A percentile compares a stretch with the other conserved stretches of the same genome.
phyloP scores from a whole-genome alignment of 257 asterid species.

The Gentiana straminea region DNA sequence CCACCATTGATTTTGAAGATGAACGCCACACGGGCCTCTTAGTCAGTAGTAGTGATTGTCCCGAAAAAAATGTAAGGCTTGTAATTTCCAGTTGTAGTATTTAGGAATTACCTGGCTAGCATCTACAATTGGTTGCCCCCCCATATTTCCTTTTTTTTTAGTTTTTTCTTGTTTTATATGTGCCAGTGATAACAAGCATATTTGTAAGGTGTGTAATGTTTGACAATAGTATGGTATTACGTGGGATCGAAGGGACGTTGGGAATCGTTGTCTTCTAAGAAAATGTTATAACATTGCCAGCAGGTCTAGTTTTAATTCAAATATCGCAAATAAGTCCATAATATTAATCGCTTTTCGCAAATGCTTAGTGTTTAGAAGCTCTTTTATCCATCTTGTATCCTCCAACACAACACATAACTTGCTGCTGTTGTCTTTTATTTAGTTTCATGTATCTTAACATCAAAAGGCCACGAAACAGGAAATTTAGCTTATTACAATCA shows the following conservation, averaged over 20 bases:
- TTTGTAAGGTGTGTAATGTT: no score
- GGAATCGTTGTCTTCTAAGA: not conserved
- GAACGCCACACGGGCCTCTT: conserved; percentile 16
- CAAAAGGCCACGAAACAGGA: no score
- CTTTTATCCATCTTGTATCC: no score
- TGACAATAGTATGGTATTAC: no score
- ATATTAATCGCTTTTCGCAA: not conserved
- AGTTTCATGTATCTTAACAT: no score
- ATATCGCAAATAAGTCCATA: not conserved
- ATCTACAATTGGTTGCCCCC: conserved; percentile 3
- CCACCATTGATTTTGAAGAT: conserved; percentile 14
- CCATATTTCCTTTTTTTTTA: not conserved
- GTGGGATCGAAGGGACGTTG: no score
- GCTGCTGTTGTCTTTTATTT: no score
- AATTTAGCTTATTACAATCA: no score
- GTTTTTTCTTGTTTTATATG: not conserved
- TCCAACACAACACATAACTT: no score
- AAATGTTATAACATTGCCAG: not conserved
- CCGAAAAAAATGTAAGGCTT: conserved; percentile 13
- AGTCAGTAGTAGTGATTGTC: conserved; percentile 27
- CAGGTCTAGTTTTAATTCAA: not conserved
- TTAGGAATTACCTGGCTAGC: conserved; percentile 16
- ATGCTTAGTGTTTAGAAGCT: no score
- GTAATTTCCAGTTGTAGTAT: conserved; percentile 23
- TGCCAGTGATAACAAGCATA: no score